Evolutionary conservation across 441 rosid species (phyloP).

Genomic region (Aquilaria agallochum): DNA sequence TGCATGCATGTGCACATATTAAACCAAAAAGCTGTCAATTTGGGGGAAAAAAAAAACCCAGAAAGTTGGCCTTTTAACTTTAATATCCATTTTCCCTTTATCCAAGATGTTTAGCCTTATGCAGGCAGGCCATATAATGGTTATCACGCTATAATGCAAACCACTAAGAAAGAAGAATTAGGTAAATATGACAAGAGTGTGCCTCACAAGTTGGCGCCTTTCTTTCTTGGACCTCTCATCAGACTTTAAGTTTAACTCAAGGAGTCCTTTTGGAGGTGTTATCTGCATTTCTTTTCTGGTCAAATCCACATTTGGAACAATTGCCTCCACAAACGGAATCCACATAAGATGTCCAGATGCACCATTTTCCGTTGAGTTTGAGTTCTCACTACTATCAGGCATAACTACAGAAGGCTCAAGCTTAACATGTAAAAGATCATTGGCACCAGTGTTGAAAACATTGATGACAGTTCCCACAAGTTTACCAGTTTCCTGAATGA

Average conservation of each 20-base stretch:
- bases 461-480: slow-evolving; percentile 76
- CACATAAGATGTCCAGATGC: slow-evolving; percentile 53
- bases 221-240: slow-evolving; percentile 87
- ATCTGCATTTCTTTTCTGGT: slow-evolving; percentile 69
- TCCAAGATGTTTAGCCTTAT: no score
- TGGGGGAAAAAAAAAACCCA: no score
- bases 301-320: slow-evolving; percentile 87
- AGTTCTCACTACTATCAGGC: slow-evolving; percentile 32
- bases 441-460: slow-evolving; percentile 72
- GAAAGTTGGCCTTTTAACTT: no score
- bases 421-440: slow-evolving; percentile 76
- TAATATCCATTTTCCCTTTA: no score
- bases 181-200: slow-evolving; percentile 37
- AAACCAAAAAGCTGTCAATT: no score
- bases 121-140: neutral
- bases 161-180: slow-evolving; percentile 12
- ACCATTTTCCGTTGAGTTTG: slow-evolving; percentile 25
- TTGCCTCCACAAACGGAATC: slow-evolving; percentile 86
- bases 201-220: slow-evolving; percentile 91
- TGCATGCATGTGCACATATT: neutral
- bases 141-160: neutral
- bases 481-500: slow-evolving; percentile 67
- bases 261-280: slow-evolving; percentile 90
- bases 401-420: slow-evolving; percentile 37
- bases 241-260: slow-evolving; percentile 65